Conservation (phyloP, 805 yeast species). For the Ogataea allantospora region DNA sequence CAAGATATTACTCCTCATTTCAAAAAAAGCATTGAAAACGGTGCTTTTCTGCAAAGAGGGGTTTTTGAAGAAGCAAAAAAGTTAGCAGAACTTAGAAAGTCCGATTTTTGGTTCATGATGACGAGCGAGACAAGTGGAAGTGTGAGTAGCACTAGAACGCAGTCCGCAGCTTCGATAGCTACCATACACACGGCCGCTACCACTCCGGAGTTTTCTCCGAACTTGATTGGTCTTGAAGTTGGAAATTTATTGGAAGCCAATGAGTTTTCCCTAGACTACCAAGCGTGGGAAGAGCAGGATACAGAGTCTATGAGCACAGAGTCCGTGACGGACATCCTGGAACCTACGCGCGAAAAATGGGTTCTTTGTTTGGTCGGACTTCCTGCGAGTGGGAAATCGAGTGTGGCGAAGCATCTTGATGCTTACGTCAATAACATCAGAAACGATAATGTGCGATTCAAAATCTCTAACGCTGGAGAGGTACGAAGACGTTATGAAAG, state of each 20-base stretch:
- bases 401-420: conserved; percentile 30
- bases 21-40: no score
- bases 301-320: conserved; percentile 10
- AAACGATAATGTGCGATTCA: conserved; percentile 20
- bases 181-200: conserved; percentile 25
- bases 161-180: conserved; percentile 24
- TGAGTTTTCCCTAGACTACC: conserved; percentile 24
- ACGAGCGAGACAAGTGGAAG: conserved; percentile 12
- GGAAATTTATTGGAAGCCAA: conserved; percentile 26
- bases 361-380: conserved; percentile 61
- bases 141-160: conserved; percentile 17
- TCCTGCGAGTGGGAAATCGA: conserved; percentile 92
- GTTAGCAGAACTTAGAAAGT: neutral
- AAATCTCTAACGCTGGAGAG: conserved; percentile 52
- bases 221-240: conserved; percentile 28
- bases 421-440: conserved; percentile 21
- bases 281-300: conserved; percentile 15
- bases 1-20: conserved; percentile 12
- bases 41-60: no score
- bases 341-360: conserved; percentile 26
- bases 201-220: conserved; percentile 34
- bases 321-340: conserved; percentile 6
- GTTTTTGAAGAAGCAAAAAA: neutral
- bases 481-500: conserved; percentile 41
- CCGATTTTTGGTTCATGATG: conserved; percentile 11